Evolutionary conservation across 2,329 filamentous ascomycete species (phyloP), one percentile per base, ranked within the genome.

Genomic region (Trichoderma asperellum): DNA sequence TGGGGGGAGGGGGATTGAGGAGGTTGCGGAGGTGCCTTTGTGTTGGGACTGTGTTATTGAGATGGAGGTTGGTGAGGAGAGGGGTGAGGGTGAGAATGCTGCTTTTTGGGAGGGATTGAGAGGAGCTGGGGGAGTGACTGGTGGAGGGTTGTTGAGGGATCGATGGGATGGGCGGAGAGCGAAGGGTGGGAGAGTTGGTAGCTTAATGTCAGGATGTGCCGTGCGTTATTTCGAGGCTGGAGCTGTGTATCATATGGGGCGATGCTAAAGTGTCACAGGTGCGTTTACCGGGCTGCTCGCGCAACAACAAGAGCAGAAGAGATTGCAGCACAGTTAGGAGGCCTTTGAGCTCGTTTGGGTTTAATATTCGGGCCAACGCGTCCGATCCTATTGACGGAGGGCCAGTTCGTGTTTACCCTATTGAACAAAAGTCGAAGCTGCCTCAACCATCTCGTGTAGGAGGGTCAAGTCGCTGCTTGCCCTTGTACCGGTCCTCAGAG

Each of bases 1-100:
- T 77, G 69, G 71, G 35, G 71, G 72, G 32, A 65, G 64, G 49
- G 53, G 69, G 32, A 76, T 74, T 0, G 79, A 74, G 29, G 86
- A 88, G 77, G 77, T 87, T 14, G 72, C 76, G 1, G 77, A 81
- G 66, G 77, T 85, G 8, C 86, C 86, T 1, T 76, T 87, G 12
- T 88, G 87, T 76, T 80, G 77, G 29, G 75, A 79, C 60, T 88
- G 85, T 72, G 74, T 79, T 16, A 76, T 81, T 5, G 81, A 82
- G 59, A 76, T 77, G 24, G 83, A 85, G 68, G 73, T 75, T 2
- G 80, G 81, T 59, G 73, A 74, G 47, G 63, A 76, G 35, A 73
- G 75, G 29, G 16, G 29, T 5, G 75, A 75, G 11, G 8, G 29
- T 6, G 76, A 76, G 29, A 73, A 76, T 32, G 73, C 72, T 0